Evolutionary conservation across 2,329 filamentous ascomycete genomes (phyloP), one percentile per base, ranked within the genome.

Genomic region (Geoglossum cookeanum): DNA sequence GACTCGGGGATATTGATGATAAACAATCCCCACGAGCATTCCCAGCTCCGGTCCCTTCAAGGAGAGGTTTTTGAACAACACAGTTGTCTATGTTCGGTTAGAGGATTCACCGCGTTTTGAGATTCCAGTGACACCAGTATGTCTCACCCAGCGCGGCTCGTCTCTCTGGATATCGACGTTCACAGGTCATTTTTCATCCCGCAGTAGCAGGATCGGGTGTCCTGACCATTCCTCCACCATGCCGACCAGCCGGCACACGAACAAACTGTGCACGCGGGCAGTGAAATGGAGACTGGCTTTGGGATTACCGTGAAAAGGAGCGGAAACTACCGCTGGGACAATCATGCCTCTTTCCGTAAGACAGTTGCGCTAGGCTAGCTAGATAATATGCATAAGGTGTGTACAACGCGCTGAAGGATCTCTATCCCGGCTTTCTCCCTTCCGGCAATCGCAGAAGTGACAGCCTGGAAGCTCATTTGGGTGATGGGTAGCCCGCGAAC

Each of bases 341-440:
- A 22, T 22, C 22, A 22, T 22, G 22, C 22, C 22, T 22, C 22
- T 22, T 22, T 22, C 22, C 22, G 22, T 61, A 79, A 79, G 59
- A 79, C 75, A 0, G 68, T 75, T 49, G 77, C 76, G 0, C 62
- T 79, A 60, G 74, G 74, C 61, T 76, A 79, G 64, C 69, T 79
- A 17, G 73, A 74, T 53, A 67, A 70, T 58, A 71, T 74, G 1
- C 78, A 82, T 62, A 70, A 69, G 66, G 74, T 74, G 58, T n/a
- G n/a, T 32, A 11, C 35, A 37, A 15, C 27, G n/a, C 54, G 47
- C 51, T 49, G 47, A 11, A 11, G 29, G 17, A 27, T 9, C 5
- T 49, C 44, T n/a, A n/a, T 7, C 8, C 22, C 47, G 22, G 47
- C 17, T 54, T 39, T 32, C 9, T 52, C 22, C 7, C 13, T 13